These are phyloP conservation scores for Candida sp. DNA, from an alignment of 1,139 yeast species.

Conservation along the genomic window DNA sequence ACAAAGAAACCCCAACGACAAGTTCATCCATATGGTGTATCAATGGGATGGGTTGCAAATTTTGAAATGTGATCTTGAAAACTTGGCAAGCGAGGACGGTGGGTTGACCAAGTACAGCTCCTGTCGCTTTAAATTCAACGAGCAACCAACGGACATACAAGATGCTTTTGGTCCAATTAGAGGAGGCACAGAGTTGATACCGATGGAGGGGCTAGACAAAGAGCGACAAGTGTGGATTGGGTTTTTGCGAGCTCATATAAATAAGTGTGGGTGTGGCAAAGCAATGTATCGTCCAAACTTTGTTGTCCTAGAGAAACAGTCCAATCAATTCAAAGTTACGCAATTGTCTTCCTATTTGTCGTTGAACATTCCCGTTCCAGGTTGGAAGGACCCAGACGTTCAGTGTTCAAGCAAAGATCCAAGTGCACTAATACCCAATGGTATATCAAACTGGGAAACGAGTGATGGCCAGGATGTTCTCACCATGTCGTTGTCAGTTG, in stretches of 20 bases:
- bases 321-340: constrained; percentile 25
- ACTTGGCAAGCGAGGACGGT: constrained; percentile 5
- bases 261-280: constrained; percentile 39
- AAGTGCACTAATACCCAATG: constrained; percentile 42
- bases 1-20: constrained; percentile 28
- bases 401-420: constrained; percentile 28
- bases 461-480: constrained; percentile 24
- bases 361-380: constrained; percentile 34
- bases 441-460: constrained; percentile 34
- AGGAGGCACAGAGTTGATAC: constrained; percentile 42
- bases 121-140: constrained; percentile 8
- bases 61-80: constrained; percentile 33
- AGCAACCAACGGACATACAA: constrained; percentile 16
- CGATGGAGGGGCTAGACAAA: constrained; percentile 7
- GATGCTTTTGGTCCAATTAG: constrained; percentile 32
- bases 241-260: constrained; percentile 40
- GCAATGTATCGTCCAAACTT: constrained; percentile 42
- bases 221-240: constrained; percentile 35
- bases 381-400: constrained; percentile 32
- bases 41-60: constrained; percentile 43
- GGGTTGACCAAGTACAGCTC: constrained; percentile 13
- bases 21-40: constrained; percentile 34
- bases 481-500: constrained; percentile 36
- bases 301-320: constrained; percentile 27
- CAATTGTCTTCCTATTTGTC: constrained; percentile 40